Conservation (phyloP, 139 green algal species). For the Mesotaenium endlicherianum region DNA sequence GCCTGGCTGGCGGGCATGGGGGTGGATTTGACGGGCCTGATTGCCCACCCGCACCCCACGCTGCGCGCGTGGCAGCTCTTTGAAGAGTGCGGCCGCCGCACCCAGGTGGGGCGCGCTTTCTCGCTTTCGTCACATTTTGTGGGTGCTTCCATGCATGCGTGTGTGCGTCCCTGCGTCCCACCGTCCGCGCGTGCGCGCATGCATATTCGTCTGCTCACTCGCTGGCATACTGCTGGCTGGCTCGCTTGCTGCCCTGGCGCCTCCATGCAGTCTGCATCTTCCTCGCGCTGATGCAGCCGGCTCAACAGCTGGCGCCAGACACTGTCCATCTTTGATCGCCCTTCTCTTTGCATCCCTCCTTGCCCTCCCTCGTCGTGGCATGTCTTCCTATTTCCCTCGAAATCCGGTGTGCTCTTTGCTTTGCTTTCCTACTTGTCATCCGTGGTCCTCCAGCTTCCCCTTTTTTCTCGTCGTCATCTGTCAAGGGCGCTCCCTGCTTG, state of each 20-base stretch:
- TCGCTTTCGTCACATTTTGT: background rate
- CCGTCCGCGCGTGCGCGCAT: background rate
- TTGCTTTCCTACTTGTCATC: background rate
- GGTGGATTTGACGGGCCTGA: background rate
- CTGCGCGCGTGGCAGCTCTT: constrained; percentile 29
- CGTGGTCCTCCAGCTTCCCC: background rate
- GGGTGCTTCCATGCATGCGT: background rate
- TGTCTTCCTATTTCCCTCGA: no score
- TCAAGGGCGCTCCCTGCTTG: no score
- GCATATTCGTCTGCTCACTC: no score
- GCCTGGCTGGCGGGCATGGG: background rate
- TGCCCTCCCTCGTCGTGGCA: no score
- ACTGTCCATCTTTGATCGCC: no score
- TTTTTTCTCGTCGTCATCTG: background rate
- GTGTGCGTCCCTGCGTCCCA: background rate
- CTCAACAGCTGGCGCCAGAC: no score
- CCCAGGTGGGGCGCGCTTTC: constrained; percentile 8
- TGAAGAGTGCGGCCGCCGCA: constrained; percentile 9
- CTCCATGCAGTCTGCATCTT: no score
- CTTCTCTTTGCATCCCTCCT: no score
- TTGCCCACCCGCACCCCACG: background rate
- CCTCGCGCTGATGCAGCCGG: no score
- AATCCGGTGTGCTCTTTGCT: no score
- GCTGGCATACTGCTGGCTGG: no score
- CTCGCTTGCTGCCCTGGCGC: no score